Conservation (phyloP, 768 basidiomycete genomes). For the Tremella fuciformis region DNA sequence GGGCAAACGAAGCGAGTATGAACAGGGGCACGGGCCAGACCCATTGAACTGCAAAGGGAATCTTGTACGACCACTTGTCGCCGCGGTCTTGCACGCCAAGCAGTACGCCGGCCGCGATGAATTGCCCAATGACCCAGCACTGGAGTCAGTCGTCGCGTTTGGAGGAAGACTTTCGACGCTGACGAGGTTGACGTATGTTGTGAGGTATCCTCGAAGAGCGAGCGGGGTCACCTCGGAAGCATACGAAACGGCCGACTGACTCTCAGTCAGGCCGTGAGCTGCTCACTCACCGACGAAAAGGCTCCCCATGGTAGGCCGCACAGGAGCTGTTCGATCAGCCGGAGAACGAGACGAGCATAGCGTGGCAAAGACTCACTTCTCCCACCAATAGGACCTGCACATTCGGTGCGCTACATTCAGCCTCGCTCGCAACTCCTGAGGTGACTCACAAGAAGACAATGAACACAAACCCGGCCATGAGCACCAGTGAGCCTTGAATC, state of each 20-base stretch:
- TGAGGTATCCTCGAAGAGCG: constrained; percentile 24
- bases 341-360: no score
- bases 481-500: constrained; percentile 3
- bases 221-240: constrained; percentile 41
- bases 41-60: constrained; percentile 36
- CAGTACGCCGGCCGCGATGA: constrained; percentile 31
- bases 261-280: no score
- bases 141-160: no score
- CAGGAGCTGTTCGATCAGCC: no score
- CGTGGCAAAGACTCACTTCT: no score
- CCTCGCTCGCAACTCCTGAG: no score
- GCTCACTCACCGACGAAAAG: no score
- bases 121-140: constrained; percentile 33
- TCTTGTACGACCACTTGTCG: constrained; percentile 27
- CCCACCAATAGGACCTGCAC: constrained; percentile 35
- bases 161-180: no score
- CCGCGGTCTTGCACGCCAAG: neutral
- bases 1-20: constrained; percentile 35
- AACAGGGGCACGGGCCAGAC: constrained; percentile 41
- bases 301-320: no score
- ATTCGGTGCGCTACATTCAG: constrained; percentile 15
- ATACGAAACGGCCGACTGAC: constrained; percentile 27
- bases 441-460: constrained; percentile 19
- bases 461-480: constrained; percentile 16
- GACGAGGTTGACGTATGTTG: constrained; percentile 18